Conservation (phyloP, 2,329 filamentous ascomycete genomes). For the Ceratocystis destructans region DNA sequence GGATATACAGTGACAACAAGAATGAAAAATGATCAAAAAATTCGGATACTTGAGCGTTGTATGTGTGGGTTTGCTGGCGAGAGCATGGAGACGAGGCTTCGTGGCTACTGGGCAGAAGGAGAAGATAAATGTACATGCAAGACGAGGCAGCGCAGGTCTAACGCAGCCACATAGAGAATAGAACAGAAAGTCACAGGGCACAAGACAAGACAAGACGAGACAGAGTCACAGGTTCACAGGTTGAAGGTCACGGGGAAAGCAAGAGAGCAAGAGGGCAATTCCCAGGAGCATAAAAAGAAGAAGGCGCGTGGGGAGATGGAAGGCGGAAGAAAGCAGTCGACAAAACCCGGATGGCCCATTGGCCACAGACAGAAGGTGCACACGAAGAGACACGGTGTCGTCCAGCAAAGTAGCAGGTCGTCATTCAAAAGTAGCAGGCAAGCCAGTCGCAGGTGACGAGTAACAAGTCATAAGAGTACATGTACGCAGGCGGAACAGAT, state of each 20-base stretch:
- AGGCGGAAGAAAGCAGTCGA: neutral
- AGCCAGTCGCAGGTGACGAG: too few species aligned
- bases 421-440: too few species aligned
- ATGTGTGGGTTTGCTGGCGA: neutral
- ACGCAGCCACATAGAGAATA: too few species aligned
- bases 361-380: neutral
- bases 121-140: neutral
- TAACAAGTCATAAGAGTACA: too few species aligned
- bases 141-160: too few species aligned
- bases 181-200: neutral
- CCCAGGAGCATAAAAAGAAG: neutral
- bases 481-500: too few species aligned
- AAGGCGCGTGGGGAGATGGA: neutral
- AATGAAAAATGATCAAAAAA: slow-evolving; percentile 1
- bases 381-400: neutral
- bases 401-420: too few species aligned
- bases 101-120: neutral
- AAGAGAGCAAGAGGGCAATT: neutral
- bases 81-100: neutral
- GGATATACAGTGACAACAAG: neutral
- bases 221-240: neutral
- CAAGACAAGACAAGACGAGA: neutral
- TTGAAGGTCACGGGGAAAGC: neutral
- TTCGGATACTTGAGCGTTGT: neutral
- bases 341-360: neutral